Base-by-base conservation (phyloP, 352 stramenopile genomes). In the Blastocystis sp. region DNA sequence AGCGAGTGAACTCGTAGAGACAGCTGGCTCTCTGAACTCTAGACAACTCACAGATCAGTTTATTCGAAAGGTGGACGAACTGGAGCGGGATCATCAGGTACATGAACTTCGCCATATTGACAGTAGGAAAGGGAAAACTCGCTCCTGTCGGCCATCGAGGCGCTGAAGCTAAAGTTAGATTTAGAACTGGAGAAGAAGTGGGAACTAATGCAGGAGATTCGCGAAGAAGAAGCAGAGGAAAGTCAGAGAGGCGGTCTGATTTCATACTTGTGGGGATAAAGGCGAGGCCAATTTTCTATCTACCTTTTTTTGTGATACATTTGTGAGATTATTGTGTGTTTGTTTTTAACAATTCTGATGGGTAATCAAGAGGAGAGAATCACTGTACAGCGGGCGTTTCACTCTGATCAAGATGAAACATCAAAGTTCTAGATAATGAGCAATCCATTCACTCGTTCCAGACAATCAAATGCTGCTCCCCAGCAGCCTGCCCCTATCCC, bases 141-240 rank as follows among this genome's bases (percentile, higher is more conserved):
- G n/a, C 50, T 84, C 8, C 47, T 84, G 2, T n/a, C 47, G 8
- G 26, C 62, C 23, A 76, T 88, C 43, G 62, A 88, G 63, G 77
- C 41, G 37, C 29, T 88, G 23, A 88, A 88, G 66, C 47, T 64
- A 20, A 88, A 88, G 55, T 34, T 88, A n/a, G 77, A 88, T 88
- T 76, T 76, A 18, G 77, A 88, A 29, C 45, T 88, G 29, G 77
- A 88, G 66, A 79, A 79, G 26, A 88, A 88, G 55, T 88, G 77
- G 77, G 77, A 88, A 53, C 29, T 88, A 23, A 76, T 37, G 45
- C 77, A 88, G 55, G 54, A 88, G 26, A 6, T 88, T 6, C 62
- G 63, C 11, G 73, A 63, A 23, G 62, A 88, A 59, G 77, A 88
- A 45, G 39, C 39, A 4, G 75, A 87, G 45, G 26, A 87, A n/a